These are phyloP conservation scores for Zymoseptoria pseudotritici DNA, from an alignment of 2,329 filamentous ascomycete species.

Conservation along the genomic window DNA sequence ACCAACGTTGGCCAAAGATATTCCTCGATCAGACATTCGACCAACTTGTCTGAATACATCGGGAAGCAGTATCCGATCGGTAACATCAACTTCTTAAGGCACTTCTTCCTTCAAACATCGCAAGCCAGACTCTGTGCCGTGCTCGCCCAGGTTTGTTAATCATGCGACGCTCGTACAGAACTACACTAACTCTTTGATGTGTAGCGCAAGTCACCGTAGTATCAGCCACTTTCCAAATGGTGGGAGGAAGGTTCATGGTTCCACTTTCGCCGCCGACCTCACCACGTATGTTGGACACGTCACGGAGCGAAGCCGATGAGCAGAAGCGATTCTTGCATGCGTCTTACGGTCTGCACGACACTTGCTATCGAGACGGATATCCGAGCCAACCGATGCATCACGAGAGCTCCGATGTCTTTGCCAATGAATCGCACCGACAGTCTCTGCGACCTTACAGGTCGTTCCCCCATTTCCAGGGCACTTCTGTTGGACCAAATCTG, in stretches of 20 bases:
- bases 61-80: not conserved
- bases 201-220: not conserved
- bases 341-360: conserved; percentile 27
- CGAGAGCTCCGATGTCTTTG: not conserved
- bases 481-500: conserved; percentile 5
- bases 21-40: too few relatives aligned
- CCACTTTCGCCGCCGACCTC: conserved; percentile 44
- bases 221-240: conserved; percentile 17
- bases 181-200: not conserved
- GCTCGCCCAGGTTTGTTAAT: not conserved
- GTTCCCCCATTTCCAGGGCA: conserved; percentile 37
- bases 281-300: conserved; percentile 44
- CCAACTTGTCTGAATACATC: too few relatives aligned
- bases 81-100: not conserved
- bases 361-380: conserved; percentile 3
- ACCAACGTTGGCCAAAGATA: too few relatives aligned
- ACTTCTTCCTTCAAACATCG: not conserved
- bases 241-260: conserved; percentile 40
- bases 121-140: not conserved
- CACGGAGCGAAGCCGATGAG: conserved; percentile 36
- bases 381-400: not conserved
- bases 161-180: not conserved
- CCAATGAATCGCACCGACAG: conserved; percentile 20
- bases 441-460: conserved; percentile 38
- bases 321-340: conserved; percentile 32